Evolutionary conservation across 108 stramenopile species (phyloP).

Genomic region (Conticribra weissflogii): DNA sequence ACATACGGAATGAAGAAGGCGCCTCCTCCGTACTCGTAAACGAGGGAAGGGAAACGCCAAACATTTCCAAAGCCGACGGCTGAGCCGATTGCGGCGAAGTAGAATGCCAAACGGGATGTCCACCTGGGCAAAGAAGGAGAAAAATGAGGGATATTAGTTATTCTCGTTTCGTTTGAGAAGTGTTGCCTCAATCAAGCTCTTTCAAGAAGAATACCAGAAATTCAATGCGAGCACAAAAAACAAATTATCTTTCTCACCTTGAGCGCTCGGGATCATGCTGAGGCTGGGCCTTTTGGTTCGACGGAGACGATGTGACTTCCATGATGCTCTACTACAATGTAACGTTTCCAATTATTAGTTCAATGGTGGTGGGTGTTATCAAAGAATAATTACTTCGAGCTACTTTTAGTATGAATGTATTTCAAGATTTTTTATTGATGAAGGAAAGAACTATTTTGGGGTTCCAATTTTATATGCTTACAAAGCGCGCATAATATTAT

Average conservation of each 20-base stretch:
- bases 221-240: too few species aligned
- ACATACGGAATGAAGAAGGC: slow-evolving; percentile 66
- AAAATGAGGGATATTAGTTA: too few species aligned
- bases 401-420: too few species aligned
- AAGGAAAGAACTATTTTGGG: too few species aligned
- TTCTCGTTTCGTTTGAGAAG: background rate
- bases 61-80: slow-evolving; percentile 75
- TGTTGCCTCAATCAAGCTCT: background rate
- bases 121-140: slow-evolving; percentile 9
- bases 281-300: background rate
- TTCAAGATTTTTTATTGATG: too few species aligned
- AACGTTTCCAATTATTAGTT: too few species aligned
- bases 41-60: slow-evolving; percentile 73
- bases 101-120: background rate
- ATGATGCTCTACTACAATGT: too few species aligned
- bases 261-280: background rate
- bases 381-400: too few species aligned
- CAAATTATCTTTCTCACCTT: background rate
- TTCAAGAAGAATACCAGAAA: too few species aligned
- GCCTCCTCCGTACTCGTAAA: slow-evolving; percentile 64
- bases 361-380: too few species aligned
- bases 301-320: background rate
- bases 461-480: too few species aligned
- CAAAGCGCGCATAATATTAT: too few species aligned
- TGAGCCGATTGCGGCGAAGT: slow-evolving; percentile 26